Evolutionary conservation across 2,329 filamentous ascomycete species (phyloP).

Genomic region (Teratosphaeria viscida): DNA sequence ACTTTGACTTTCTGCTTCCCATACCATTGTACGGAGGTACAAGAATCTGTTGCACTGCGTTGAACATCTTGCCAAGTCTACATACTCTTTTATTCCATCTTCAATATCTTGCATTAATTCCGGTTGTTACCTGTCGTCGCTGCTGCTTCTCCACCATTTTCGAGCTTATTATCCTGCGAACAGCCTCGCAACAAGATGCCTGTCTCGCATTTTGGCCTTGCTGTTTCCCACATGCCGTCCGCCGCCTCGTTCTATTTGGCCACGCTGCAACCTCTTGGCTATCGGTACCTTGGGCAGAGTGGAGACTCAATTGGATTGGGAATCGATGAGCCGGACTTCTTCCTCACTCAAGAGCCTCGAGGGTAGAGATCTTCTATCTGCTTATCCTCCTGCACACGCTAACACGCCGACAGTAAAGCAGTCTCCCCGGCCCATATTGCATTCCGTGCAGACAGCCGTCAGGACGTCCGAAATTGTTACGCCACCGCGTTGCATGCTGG

Average conservation of each 20-base stretch:
- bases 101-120: not conserved
- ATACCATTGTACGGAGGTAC: not conserved
- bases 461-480: conserved; percentile 62
- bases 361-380: conserved; percentile 31
- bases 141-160: not conserved
- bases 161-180: not conserved
- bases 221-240: conserved; percentile 66
- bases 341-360: conserved; percentile 51
- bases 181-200: conserved; percentile 38
- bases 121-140: not conserved
- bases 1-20: not conserved
- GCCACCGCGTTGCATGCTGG: conserved; percentile 57
- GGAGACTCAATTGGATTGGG: conserved; percentile 53
- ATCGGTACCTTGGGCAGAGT: conserved; percentile 57
- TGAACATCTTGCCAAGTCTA: not conserved
- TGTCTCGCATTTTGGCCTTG: conserved; percentile 52
- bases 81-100: not conserved
- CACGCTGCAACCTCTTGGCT: conserved; percentile 65
- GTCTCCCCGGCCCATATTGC: conserved; percentile 33
- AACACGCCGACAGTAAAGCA: conserved; percentile 10
- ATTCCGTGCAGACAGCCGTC: conserved; percentile 56
- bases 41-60: not conserved
- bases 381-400: conserved; percentile 2
- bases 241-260: conserved; percentile 77
- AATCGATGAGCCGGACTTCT: conserved; percentile 51